These are phyloP conservation scores for Favolaschia claudopus DNA, from an alignment of 768 basidiomycete species.

Conservation along the genomic window DNA sequence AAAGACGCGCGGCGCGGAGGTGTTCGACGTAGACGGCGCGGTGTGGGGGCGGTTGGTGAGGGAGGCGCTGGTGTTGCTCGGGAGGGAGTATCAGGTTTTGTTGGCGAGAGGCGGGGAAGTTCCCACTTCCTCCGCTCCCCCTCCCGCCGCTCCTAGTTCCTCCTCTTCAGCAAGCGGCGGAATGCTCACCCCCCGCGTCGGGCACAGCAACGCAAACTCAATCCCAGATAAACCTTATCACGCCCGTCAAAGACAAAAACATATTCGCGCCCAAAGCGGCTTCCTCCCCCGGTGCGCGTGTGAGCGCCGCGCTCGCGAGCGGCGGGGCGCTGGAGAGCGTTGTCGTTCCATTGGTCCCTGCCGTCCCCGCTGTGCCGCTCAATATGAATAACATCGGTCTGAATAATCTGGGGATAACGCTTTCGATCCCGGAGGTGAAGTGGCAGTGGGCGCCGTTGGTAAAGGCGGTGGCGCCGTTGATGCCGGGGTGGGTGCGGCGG, in stretches of 20 bases:
- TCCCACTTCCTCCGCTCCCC: conserved; percentile 29
- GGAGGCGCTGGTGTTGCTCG: conserved; percentile 66
- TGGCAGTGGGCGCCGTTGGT: too few relatives aligned
- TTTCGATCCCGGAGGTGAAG: conserved; percentile 11
- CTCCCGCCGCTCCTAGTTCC: conserved; percentile 22
- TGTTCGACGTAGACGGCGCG: conserved; percentile 34
- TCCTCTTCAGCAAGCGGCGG: not conserved
- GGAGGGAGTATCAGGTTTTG: conserved; percentile 73
- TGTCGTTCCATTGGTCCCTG: conserved; percentile 54
- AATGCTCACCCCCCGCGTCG: conserved; percentile 14
- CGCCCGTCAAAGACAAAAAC: conserved; percentile 48
- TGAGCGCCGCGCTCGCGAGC: conserved; percentile 65
- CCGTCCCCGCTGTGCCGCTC: conserved; percentile 40
- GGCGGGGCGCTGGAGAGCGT: conserved; percentile 64
- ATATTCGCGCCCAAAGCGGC: conserved; percentile 51
- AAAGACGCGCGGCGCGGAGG: conserved; percentile 30
- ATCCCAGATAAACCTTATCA: conserved; percentile 42
- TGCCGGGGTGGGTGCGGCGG: not conserved
- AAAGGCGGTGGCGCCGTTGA: not conserved
- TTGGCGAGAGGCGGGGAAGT: conserved; percentile 61
- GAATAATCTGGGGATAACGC: too few relatives aligned
- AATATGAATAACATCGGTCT: not conserved
- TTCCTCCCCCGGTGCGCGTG: conserved; percentile 59
- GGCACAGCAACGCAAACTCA: conserved; percentile 38
- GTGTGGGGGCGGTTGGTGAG: conserved; percentile 70